Percentiles rank a stretch among this genome's conserved stretches.
Evolutionary conservation across 306 rosid species (phyloP).

Genomic region (Pyrus communis): DNA sequence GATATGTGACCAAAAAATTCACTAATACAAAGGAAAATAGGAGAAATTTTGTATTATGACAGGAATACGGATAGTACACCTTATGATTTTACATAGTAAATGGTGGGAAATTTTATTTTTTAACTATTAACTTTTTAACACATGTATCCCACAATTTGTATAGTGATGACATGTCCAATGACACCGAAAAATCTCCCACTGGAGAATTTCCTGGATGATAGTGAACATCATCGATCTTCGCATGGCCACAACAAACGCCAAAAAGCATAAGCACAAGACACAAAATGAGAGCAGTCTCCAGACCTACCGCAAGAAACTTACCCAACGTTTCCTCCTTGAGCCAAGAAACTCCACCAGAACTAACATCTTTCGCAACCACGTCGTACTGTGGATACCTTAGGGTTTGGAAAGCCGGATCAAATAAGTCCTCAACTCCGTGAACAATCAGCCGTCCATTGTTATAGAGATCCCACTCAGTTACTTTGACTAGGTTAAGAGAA

Average conservation of each 20-base stretch:
- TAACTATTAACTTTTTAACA: too few relatives aligned
- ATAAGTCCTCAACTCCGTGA: conserved; percentile 7
- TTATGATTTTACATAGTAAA: too few relatives aligned
- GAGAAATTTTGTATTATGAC: too few relatives aligned
- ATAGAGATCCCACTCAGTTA: conserved; percentile 1
- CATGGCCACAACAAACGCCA: background rate
- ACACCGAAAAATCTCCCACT: too few relatives aligned
- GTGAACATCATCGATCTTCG: background rate
- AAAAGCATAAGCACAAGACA: too few relatives aligned
- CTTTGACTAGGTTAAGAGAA: background rate
- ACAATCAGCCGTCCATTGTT: background rate
- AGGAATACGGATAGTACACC: too few relatives aligned
- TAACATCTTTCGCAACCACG: background rate
- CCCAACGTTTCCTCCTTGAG: background rate
- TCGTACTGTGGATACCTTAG: background rate
- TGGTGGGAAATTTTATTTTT: too few relatives aligned
- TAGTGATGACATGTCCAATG: too few relatives aligned
- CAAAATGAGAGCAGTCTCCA: rapidly evolving
- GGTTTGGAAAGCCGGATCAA: background rate
- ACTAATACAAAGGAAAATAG: background rate
- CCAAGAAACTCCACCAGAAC: background rate
- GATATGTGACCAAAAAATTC: background rate
- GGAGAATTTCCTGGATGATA: too few relatives aligned
- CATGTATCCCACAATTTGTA: too few relatives aligned
- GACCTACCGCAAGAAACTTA: background rate